Evolutionary conservation across 164 flowering plant genomes (phyloP).

Genomic region (Macadamia integrifolia): DNA sequence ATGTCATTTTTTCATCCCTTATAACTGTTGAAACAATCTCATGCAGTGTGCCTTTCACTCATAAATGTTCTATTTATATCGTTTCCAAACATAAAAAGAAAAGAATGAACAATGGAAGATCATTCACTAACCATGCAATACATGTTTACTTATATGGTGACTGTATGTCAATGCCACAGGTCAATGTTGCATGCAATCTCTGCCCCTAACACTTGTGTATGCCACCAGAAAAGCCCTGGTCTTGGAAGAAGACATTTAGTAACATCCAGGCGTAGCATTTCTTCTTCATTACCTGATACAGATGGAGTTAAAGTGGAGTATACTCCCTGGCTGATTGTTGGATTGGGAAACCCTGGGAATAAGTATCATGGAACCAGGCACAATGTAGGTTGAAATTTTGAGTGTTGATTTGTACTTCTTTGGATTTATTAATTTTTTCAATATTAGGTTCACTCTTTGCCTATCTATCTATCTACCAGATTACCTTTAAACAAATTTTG

Average conservation of each 20-base stretch:
- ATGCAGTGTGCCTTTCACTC: too few species aligned
- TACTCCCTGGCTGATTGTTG: slow-evolving; percentile 94
- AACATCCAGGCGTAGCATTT: slow-evolving; percentile 26
- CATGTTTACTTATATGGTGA: neutral
- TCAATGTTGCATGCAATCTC: slow-evolving; percentile 59
- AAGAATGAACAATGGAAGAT: too few species aligned
- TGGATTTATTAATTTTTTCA: neutral
- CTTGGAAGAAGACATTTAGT: slow-evolving; percentile 18
- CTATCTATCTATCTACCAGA: neutral
- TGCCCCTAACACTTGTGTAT: slow-evolving; percentile 28
- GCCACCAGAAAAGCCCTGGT: slow-evolving; percentile 23
- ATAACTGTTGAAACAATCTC: too few species aligned
- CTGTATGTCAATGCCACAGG: slow-evolving; percentile 14
- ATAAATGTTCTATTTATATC: too few species aligned
- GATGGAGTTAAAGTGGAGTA: slow-evolving; percentile 63
- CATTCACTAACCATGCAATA: neutral
- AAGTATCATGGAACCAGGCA: slow-evolving; percentile 94
- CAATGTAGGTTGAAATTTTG: slow-evolving; percentile 45
- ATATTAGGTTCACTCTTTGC: neutral
- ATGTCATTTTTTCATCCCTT: too few species aligned
- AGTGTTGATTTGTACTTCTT: neutral
- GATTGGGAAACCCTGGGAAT: slow-evolving; percentile 92
- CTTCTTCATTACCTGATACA: slow-evolving; percentile 40
- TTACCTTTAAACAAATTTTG: neutral
- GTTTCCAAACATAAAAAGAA: too few species aligned